These are phyloP conservation scores for Populus nigra DNA, from an alignment of 345 rosid species.

Conservation along the genomic window DNA sequence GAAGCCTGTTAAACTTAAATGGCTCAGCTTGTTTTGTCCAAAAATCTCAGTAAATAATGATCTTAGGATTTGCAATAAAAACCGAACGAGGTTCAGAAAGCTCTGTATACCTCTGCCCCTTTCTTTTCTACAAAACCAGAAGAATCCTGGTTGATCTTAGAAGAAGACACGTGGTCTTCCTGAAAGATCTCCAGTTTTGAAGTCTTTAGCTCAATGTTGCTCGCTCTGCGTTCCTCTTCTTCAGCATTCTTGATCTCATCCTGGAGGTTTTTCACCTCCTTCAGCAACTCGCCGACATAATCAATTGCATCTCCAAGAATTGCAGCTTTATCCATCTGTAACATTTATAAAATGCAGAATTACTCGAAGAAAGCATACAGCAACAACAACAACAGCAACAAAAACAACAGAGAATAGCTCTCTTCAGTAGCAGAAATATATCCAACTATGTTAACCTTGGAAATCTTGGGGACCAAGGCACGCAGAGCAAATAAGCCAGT, in stretches of 20 bases:
- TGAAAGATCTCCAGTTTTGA: conserved; percentile 13
- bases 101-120: conserved; percentile 31
- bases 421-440: not conserved
- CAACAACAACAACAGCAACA: not conserved
- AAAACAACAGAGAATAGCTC: not conserved
- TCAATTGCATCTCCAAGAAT: conserved; percentile 71
- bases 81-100: not conserved
- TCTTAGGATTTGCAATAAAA: not conserved
- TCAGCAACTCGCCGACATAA: conserved; percentile 54
- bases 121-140: conserved; percentile 2
- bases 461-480: conserved; percentile 66
- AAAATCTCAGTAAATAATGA: not conserved
- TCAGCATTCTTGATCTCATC: conserved; percentile 58
- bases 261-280: conserved; percentile 47
- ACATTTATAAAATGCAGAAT: conserved; percentile 17
- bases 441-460: conserved; percentile 55
- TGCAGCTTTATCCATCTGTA: conserved; percentile 70
- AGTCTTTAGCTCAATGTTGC: conserved; percentile 19
- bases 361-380: not conserved
- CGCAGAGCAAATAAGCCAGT: conserved; percentile 56
- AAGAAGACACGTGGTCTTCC: conserved; percentile 5
- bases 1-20: not conserved
- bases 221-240: conserved; percentile 33
- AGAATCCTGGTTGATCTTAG: conserved; percentile 19
- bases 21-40: not conserved